These are phyloP conservation scores for Mycosarcoma mackinlayi DNA, from an alignment of 1,284 basidiomycete genomes.

Conservation along the genomic window DNA sequence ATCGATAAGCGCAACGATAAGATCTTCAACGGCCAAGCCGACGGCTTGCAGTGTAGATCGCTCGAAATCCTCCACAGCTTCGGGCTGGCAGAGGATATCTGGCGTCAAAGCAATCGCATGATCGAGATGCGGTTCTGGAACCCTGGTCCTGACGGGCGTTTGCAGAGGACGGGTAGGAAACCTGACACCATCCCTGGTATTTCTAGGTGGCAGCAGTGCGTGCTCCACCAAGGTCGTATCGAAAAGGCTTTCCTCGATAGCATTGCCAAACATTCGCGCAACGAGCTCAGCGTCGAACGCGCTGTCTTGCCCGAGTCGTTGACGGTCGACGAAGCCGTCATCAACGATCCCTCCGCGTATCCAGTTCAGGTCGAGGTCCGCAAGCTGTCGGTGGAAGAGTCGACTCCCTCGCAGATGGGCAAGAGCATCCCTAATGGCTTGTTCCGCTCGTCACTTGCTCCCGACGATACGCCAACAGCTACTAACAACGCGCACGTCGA, in stretches of 20 bases:
- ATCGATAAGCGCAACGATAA: constrained; percentile 45
- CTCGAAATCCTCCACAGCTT: constrained; percentile 41
- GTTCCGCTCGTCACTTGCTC: constrained; percentile 32
- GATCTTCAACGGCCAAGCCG: constrained; percentile 42
- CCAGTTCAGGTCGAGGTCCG: constrained; percentile 25
- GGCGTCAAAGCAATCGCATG: constrained; percentile 43
- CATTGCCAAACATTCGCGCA: constrained; percentile 23
- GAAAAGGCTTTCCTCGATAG: constrained; percentile 32
- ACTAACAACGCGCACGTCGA: constrained; percentile 1
- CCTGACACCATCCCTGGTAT: constrained; percentile 39
- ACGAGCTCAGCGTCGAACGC: constrained; percentile 28
- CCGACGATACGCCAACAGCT: constrained; percentile 20
- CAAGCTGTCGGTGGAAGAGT: constrained; percentile 27
- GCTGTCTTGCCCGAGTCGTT: constrained; percentile 25
- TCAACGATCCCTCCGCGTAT: constrained; percentile 23
- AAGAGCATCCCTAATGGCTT: constrained; percentile 32
- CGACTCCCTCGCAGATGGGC: constrained; percentile 35
- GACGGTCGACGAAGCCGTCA: constrained; percentile 15
- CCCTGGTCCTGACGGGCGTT: constrained; percentile 25
- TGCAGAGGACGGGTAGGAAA: constrained; percentile 25
- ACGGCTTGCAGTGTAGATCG: constrained; percentile 38
- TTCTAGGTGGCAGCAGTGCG: constrained; percentile 41
- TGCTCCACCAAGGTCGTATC: constrained; percentile 40
- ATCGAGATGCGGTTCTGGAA: constrained; percentile 42
- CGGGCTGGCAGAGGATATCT: constrained; percentile 30